Evolutionary conservation across 2,329 filamentous ascomycete species (phyloP).

Genomic region (Alternaria arbusti): DNA sequence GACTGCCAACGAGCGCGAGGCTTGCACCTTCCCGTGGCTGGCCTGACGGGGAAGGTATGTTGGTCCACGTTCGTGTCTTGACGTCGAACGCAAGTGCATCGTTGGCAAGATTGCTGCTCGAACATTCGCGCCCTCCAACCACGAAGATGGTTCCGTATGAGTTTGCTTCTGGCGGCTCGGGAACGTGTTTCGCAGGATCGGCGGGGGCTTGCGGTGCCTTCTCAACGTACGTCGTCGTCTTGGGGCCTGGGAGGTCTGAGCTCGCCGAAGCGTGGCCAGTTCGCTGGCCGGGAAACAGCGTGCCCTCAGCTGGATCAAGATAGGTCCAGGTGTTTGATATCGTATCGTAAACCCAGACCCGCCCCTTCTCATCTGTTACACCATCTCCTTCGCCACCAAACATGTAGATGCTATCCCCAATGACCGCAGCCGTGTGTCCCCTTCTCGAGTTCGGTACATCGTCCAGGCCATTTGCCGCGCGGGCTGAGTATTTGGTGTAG

Average conservation of each 20-base stretch:
- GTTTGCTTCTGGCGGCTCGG: constrained; percentile 48
- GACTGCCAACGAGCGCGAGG: constrained; percentile 54
- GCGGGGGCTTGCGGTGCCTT: constrained; percentile 49
- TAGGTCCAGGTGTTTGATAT: constrained; percentile 49
- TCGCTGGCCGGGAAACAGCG: constrained; percentile 38
- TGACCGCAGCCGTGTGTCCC: constrained; percentile 51
- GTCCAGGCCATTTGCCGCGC: constrained; percentile 33
- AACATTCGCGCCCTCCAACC: constrained; percentile 52
- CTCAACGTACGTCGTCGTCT: constrained; percentile 35
- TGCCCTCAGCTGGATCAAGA: constrained; percentile 43
- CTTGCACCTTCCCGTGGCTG: constrained; percentile 46
- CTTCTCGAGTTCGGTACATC: constrained; percentile 49
- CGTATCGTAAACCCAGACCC: constrained; percentile 55
- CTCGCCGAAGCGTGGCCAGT: constrained; percentile 46
- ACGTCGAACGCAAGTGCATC: constrained; percentile 62
- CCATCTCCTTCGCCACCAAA: constrained; percentile 49
- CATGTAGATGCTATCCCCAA: constrained; percentile 55
- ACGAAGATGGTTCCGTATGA: constrained; percentile 60
- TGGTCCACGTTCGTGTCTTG: constrained; percentile 56
- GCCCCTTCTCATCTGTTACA: constrained; percentile 44
- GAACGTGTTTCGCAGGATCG: constrained; percentile 50
- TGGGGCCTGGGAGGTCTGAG: constrained; percentile 50
- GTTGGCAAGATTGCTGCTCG: constrained; percentile 36
- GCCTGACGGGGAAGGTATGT: constrained; percentile 55
- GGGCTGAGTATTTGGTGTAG: constrained; percentile 47